phyloP scores from a whole-genome alignment of 2,329 filamentous ascomycete species.

The Colletotrichum agaves region DNA sequence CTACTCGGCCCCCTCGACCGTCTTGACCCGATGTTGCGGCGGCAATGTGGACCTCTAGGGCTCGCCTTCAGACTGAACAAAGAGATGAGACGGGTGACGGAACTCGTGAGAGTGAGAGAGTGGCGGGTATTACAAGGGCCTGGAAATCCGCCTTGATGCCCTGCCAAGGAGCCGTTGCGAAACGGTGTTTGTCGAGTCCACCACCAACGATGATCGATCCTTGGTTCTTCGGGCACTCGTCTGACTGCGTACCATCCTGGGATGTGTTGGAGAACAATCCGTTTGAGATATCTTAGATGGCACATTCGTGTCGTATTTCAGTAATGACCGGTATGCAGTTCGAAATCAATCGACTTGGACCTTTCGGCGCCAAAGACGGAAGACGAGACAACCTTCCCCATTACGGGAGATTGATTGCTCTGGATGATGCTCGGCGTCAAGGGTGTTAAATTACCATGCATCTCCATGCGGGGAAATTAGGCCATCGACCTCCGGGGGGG shows the following conservation, averaged over 20 bases:
- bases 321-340: no score
- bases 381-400: background rate
- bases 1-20: no score
- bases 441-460: slow-evolving; percentile 4
- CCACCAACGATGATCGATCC: no score
- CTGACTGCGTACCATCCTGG: no score
- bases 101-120: background rate
- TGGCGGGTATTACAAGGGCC: background rate
- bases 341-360: no score
- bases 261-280: no score
- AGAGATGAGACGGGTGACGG: background rate
- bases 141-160: background rate
- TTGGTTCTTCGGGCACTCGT: no score
- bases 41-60: background rate
- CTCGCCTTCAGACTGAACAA: slow-evolving; percentile 8
- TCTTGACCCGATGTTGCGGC: slow-evolving; percentile 13
- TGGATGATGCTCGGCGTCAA: slow-evolving; percentile 16
- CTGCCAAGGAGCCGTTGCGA: slow-evolving; percentile 9
- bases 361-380: background rate
- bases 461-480: slow-evolving; percentile 30
- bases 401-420: slow-evolving; percentile 11
- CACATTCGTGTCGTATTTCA: no score
- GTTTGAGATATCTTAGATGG: no score
- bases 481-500: background rate
- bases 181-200: background rate